Conservation (phyloP, 2,329 filamentous ascomycete genomes). For the Huntiella abstrusa region DNA sequence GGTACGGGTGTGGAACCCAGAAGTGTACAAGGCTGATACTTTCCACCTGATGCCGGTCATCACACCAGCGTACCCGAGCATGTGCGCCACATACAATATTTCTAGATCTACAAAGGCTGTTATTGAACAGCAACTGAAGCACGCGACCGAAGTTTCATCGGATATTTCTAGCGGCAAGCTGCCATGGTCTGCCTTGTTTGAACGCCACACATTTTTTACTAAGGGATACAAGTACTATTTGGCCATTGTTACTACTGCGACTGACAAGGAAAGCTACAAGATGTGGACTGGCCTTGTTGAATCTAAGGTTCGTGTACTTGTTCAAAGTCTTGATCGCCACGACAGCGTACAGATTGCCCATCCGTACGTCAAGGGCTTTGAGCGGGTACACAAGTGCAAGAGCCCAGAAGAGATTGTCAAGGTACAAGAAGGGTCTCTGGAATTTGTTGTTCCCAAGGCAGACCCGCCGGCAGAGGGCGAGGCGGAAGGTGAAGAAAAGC, state of each 20-base stretch:
- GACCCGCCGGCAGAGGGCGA: conserved; percentile 13
- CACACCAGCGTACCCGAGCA: conserved; percentile 89
- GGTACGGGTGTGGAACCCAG: conserved; percentile 86
- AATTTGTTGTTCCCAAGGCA: conserved; percentile 21
- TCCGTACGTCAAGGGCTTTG: conserved; percentile 84
- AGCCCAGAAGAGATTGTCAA: conserved; percentile 31
- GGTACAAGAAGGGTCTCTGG: conserved; percentile 34
- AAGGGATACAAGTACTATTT: conserved; percentile 90
- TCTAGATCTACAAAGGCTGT: conserved; percentile 69
- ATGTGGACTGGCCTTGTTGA: conserved; percentile 85
- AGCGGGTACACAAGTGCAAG: conserved; percentile 56
- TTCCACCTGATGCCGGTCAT: conserved; percentile 96
- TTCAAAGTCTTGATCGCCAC: conserved; percentile 66
- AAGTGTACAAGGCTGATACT: conserved; percentile 64
- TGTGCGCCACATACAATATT: conserved; percentile 94
- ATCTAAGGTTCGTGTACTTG: conserved; percentile 75
- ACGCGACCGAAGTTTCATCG: conserved; percentile 58
- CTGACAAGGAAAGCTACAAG: conserved; percentile 65
- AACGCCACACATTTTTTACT: conserved; percentile 85
- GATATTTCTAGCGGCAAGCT: conserved; percentile 60
- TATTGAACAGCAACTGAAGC: conserved; percentile 64
- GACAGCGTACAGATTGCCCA: conserved; percentile 66
- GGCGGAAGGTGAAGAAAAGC: not conserved
- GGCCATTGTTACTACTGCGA: conserved; percentile 66
- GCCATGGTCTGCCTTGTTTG: conserved; percentile 75